These are phyloP conservation scores for Camellia lanceoleosa DNA, from an alignment of 148 eudicot genomes.

Conservation along the genomic window DNA sequence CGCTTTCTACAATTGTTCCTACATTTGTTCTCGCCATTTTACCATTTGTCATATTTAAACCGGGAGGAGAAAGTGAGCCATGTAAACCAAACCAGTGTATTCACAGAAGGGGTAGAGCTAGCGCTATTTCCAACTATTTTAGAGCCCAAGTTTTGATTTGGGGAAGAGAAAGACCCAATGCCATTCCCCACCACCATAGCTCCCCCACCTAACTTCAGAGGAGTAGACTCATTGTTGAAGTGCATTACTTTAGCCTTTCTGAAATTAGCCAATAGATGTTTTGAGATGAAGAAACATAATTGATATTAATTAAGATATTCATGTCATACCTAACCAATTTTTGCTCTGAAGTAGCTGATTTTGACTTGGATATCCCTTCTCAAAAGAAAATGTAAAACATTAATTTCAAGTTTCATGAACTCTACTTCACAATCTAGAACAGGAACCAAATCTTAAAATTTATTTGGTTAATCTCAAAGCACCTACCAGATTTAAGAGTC, in stretches of 20 bases:
- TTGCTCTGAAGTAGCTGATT: constrained; percentile 45
- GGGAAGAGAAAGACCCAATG: constrained; percentile 13
- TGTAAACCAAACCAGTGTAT: too few relatives aligned
- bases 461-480: constrained; percentile 14
- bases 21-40: constrained; percentile 2
- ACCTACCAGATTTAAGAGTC: constrained; percentile 67
- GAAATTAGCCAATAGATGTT: constrained; percentile 23
- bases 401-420: neutral
- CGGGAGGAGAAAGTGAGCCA: constrained; percentile 1
- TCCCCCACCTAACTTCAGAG: constrained; percentile 11
- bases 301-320: constrained; percentile 10
- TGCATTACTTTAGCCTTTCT: constrained; percentile 76
- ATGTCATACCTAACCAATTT: constrained; percentile 72
- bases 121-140: constrained; percentile 21
- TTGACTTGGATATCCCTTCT: constrained; percentile 54
- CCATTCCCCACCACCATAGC: constrained; percentile 36
- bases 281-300: neutral
- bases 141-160: constrained; percentile 18
- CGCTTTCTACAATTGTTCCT: constrained; percentile 1
- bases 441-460: neutral
- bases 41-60: constrained; percentile 15
- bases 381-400: constrained; percentile 7
- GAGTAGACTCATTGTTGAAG: constrained; percentile 22
- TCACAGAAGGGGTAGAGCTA: too few relatives aligned
- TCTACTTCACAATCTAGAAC: neutral